Evolutionary conservation across 2,329 filamentous ascomycete genomes (phyloP).

Genomic region (Capronia coronata): DNA sequence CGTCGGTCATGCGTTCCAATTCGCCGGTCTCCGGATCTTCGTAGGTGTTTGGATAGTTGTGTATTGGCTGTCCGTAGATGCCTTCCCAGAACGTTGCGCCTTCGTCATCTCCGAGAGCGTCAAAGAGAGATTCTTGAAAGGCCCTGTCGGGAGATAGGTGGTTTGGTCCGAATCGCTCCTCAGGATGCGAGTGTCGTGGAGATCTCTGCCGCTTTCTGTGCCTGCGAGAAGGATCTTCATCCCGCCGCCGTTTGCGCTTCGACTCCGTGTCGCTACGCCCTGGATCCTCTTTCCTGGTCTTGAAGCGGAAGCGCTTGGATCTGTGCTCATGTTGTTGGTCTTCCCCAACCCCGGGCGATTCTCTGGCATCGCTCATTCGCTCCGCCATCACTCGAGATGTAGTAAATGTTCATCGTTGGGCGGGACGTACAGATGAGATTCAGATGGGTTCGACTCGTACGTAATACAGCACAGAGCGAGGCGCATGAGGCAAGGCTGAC

Average conservation of each 20-base stretch:
- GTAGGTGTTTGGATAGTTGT: constrained; percentile 60
- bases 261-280: background rate
- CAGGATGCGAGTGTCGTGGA: constrained; percentile 7
- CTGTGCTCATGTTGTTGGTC: background rate
- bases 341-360: background rate
- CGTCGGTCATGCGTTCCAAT: constrained; percentile 81
- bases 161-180: constrained; percentile 10
- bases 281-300: constrained; percentile 12
- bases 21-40: constrained; percentile 47
- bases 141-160: constrained; percentile 62
- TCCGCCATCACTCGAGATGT: constrained; percentile 7
- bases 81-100: constrained; percentile 91
- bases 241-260: constrained; percentile 22
- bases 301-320: constrained; percentile 26
- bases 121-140: constrained; percentile 90
- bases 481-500: background rate
- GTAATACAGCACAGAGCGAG: too few species aligned
- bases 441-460: background rate
- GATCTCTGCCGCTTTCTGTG: constrained; percentile 30
- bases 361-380: background rate
- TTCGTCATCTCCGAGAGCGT: constrained; percentile 94
- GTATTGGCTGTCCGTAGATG: constrained; percentile 93
- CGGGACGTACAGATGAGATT: background rate
- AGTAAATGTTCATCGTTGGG: background rate
- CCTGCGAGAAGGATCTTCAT: constrained; percentile 25